Evolutionary conservation across 805 yeast species (phyloP), one percentile per base, ranked within the genome.

Genomic region (Phaffomyces antillensis): DNA sequence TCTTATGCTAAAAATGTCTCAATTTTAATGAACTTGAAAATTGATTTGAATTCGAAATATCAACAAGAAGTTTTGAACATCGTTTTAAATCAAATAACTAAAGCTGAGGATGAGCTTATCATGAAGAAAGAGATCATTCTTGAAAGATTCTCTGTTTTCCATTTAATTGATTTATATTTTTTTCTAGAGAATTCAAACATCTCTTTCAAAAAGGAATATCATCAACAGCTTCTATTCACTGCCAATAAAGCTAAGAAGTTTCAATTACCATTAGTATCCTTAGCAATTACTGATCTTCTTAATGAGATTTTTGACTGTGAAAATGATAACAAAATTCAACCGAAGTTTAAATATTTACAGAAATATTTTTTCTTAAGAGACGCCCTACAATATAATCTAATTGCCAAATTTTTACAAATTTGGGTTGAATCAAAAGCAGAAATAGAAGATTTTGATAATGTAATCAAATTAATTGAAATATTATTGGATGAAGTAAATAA

Each of bases 401-500:
- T 83, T 74, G 68, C 71, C 34, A 75, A 76, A 48, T 71, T 81
- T 44, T 65, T 83, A 52, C 70, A 72, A 36, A 65, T 83, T 37
- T 85, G 93, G 91, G 76, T 74, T 49, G 76, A 71, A 41, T 76
- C 90, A 1, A 68, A 69, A 34, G 83, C 87, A 1, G 68, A 68
- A 39, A 49, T 52, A 0, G 74, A 66, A 13, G 86, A 85, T 56
- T 69, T 76, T 36, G 73, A 72, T 4, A 71, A 76, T 38, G 66
- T 81, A 15, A 58, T 72, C 34, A 64, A 71, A 28, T 62, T 81
- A 36, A 61, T 84, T 30, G 59, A 62, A 11, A 52, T 68, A 5
- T 49, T 74, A 23, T 49, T 68, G 32, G 55, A 55, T 13, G 53
- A 61, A 26, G 47, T 65, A 5, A 55, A 60, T 36, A 52, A 61